These are phyloP conservation scores for Metschnikowia cerradonensis DNA, from an alignment of 805 yeast species.

Conservation along the genomic window DNA sequence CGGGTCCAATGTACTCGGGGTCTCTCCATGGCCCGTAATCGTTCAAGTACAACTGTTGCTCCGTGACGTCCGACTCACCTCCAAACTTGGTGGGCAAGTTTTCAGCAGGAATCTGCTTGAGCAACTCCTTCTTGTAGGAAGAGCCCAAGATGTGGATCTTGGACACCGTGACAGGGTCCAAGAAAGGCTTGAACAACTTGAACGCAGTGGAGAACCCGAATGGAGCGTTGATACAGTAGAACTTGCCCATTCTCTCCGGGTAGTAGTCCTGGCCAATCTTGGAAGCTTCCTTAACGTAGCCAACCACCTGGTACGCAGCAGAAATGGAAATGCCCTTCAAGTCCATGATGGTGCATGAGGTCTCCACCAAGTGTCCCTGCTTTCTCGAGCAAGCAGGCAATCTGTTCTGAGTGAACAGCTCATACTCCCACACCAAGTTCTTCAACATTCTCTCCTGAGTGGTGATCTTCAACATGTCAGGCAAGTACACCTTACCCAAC, in stretches of 20 bases:
- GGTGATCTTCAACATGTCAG: constrained; percentile 90
- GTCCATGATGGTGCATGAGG: constrained; percentile 94
- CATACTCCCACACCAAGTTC: constrained; percentile 97
- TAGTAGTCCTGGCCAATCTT: constrained; percentile 93
- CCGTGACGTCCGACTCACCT: constrained; percentile 66
- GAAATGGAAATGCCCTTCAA: constrained; percentile 88
- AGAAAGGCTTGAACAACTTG: constrained; percentile 83
- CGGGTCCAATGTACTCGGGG: constrained; percentile 82
- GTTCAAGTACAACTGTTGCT: constrained; percentile 78
- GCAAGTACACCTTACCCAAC: constrained; percentile 83
- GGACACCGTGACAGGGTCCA: constrained; percentile 96
- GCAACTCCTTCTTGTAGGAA: constrained; percentile 72
- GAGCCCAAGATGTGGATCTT: constrained; percentile 86
- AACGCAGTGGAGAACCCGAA: constrained; percentile 96
- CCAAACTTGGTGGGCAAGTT: constrained; percentile 92
- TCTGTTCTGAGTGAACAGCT: constrained; percentile 76
- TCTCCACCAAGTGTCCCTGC: constrained; percentile 75
- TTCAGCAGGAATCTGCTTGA: constrained; percentile 89
- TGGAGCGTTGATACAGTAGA: constrained; percentile 93
- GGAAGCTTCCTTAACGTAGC: constrained; percentile 90
- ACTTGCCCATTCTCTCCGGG: constrained; percentile 99
- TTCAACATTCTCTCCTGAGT: constrained; percentile 93
- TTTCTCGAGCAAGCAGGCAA: constrained; percentile 93
- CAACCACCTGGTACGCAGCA: constrained; percentile 78
- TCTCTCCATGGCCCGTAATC: constrained; percentile 99